These are phyloP conservation scores for Tagetes erecta DNA, from an alignment of 129 eudicot genomes.

Conservation along the genomic window DNA sequence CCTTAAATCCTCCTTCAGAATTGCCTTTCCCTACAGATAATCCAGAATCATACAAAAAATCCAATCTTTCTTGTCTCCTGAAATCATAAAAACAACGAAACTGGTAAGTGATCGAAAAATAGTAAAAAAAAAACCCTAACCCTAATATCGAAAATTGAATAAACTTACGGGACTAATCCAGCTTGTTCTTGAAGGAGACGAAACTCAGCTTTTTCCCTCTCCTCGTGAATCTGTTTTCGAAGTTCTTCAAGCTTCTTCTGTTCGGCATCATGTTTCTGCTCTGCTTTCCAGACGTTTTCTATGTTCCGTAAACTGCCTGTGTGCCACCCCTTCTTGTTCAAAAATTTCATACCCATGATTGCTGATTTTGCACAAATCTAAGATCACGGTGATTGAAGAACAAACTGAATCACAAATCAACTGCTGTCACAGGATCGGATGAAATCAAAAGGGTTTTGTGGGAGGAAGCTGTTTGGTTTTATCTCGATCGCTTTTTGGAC, in stretches of 20 bases:
- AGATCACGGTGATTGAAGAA: neutral
- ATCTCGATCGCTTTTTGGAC: too few relatives aligned
- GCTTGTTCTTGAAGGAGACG: constrained; percentile 93
- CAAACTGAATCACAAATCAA: neutral
- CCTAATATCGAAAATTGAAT: constrained; percentile 34
- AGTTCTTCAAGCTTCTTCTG: constrained; percentile 87
- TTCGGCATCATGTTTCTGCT: constrained; percentile 94
- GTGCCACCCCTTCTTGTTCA: constrained; percentile 99
- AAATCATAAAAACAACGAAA: neutral
- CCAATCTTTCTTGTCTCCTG: constrained; percentile 91
- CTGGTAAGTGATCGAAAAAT: neutral
- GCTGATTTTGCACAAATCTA: neutral
- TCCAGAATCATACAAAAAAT: constrained; percentile 87
- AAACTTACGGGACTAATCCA: constrained; percentile 70
- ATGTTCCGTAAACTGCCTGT: constrained; percentile 89
- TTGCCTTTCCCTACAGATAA: constrained; percentile 68
- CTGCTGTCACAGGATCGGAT: too few relatives aligned
- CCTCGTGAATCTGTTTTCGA: constrained; percentile 87
- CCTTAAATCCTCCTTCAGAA: constrained; percentile 65
- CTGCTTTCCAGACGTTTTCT: constrained; percentile 99
- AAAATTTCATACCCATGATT: constrained; percentile 81
- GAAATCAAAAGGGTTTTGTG: neutral
- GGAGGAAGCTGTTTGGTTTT: neutral
- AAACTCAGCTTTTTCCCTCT: constrained; percentile 75
- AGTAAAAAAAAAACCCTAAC: constrained; percentile 28